These are phyloP conservation scores for Mortierella sp. DNA, from an alignment of 371 early-diverging fungal species.

Conservation along the genomic window DNA sequence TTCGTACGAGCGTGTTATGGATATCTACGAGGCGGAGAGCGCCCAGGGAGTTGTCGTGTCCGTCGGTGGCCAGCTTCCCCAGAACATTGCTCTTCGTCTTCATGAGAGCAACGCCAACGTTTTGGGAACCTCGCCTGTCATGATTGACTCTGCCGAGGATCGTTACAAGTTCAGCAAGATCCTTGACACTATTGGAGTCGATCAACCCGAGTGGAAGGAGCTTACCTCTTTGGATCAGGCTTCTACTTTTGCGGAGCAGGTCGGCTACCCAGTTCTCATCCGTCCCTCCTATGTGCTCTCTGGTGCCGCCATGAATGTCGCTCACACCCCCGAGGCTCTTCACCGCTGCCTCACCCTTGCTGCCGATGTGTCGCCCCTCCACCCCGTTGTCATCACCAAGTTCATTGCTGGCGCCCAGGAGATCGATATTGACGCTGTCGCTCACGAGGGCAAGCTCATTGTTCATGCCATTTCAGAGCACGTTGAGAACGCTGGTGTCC, in stretches of 20 bases:
- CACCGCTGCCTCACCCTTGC: conserved; percentile 83
- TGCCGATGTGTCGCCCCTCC: conserved; percentile 88
- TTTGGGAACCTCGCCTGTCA: conserved; percentile 91
- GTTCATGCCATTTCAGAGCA: conserved; percentile 94
- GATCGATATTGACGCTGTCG: conserved; percentile 95
- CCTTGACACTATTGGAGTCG: conserved; percentile 91
- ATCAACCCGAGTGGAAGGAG: conserved; percentile 97
- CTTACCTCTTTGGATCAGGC: conserved; percentile 87
- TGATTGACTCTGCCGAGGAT: conserved; percentile 95
- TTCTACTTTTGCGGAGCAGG: conserved; percentile 82
- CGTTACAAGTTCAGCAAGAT: conserved; percentile 94
- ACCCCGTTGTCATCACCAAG: conserved; percentile 96
- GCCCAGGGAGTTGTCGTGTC: conserved; percentile 88
- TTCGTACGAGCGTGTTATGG: conserved; percentile 91
- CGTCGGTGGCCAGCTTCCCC: conserved; percentile 94
- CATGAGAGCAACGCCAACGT: conserved; percentile 79
- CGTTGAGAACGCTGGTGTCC: conserved; percentile 97
- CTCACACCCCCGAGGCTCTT: conserved; percentile 80
- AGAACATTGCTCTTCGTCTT: conserved; percentile 93
- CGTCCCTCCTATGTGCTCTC: conserved; percentile 97
- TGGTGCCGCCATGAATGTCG: conserved; percentile 98
- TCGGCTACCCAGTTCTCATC: conserved; percentile 94
- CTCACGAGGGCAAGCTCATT: conserved; percentile 84
- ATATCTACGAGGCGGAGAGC: conserved; percentile 91
- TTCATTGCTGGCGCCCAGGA: conserved; percentile 95